Evolutionary conservation across 805 yeast genomes (phyloP), one percentile per base, ranked within the genome.

Genomic region (Phaffomyces opuntiae): DNA sequence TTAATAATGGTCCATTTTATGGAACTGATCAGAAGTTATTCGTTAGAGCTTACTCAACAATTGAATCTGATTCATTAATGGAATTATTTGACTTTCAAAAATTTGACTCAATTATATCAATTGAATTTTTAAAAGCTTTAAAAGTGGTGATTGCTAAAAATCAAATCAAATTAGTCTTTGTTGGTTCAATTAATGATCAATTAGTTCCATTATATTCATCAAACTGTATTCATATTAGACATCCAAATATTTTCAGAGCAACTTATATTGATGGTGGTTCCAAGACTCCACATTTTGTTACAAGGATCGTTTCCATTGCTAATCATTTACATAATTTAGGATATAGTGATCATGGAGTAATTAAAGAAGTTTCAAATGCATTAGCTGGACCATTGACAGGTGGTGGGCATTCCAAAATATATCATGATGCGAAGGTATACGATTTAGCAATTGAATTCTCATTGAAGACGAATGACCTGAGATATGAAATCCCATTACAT

Each of bases 131-230:
- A 25, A 82, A 83, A 48, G 75, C 89, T 14, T 63, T 91, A 35
- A 74, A 81, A 44, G 73, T 75, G 2, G 69, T 88, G 27, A 74
- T 90, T 16, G 38, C 43, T 7, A 70, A 74, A 9, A 76, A 79
- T 49, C 86, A 90, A 49, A 87, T 83, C 34, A 90, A 89, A 58
- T 59, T 91, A 7, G 77, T 88, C 9, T 83, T 84, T 57, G 81
- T 90, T 27, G 98, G 96, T 0, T 87, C 96, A 0, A 79, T 89
- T 26, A 88, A 93, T 61, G 99, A 93, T 64, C 99, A 89, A 64
- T 64, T 93, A 56, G 96, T 91, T 3, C 99, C 99, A 5, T 64
- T 91, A 13, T 91, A 90, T 59, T 89, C 96, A 0, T 82, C 97
- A 0, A 73, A 83, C 11, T 89, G 96, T 39, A 71, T 82, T 1